These are phyloP conservation scores for Suaeda aralocaspica DNA, from an alignment of 148 eudicot genomes.

Conservation along the genomic window DNA sequence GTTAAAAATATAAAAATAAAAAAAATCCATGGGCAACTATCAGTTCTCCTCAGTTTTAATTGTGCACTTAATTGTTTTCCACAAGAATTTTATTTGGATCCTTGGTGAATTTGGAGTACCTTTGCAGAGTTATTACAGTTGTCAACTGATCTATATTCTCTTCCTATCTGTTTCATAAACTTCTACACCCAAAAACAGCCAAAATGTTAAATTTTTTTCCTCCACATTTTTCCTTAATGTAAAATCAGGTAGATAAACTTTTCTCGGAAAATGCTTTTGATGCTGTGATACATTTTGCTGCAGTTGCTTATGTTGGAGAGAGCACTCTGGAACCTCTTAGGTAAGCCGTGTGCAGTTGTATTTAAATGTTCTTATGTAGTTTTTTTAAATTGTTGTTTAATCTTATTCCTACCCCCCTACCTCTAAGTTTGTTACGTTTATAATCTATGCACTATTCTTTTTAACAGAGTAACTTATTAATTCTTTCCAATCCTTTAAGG, in stretches of 20 bases:
- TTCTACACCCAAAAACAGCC: background rate
- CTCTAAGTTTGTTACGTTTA: too few species aligned
- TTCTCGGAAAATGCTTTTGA: conserved; percentile 91
- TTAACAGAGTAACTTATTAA: too few species aligned
- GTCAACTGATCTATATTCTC: background rate
- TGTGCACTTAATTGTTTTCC: background rate
- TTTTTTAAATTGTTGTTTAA: background rate
- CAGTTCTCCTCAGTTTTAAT: too few species aligned
- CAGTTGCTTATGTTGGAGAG: conserved; percentile 98
- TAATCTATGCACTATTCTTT: too few species aligned
- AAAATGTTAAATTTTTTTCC: background rate
- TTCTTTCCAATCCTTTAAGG: too few species aligned
- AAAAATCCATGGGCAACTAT: too few species aligned
- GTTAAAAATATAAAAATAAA: too few species aligned
- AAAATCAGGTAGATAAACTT: conserved; percentile 58
- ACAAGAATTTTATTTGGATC: background rate
- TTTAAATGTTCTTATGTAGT: background rate
- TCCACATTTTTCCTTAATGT: conserved; percentile 36
- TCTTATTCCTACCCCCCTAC: too few species aligned
- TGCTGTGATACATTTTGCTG: conserved; percentile 96
- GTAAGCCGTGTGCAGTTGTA: conserved; percentile 32
- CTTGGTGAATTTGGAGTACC: background rate
- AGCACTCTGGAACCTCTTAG: conserved; percentile 89
- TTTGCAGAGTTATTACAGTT: background rate
- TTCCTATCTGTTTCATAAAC: background rate